Evolutionary conservation across 495 filamentous ascomycete genomes (phyloP).

Genomic region (Ascobolus immersus): DNA sequence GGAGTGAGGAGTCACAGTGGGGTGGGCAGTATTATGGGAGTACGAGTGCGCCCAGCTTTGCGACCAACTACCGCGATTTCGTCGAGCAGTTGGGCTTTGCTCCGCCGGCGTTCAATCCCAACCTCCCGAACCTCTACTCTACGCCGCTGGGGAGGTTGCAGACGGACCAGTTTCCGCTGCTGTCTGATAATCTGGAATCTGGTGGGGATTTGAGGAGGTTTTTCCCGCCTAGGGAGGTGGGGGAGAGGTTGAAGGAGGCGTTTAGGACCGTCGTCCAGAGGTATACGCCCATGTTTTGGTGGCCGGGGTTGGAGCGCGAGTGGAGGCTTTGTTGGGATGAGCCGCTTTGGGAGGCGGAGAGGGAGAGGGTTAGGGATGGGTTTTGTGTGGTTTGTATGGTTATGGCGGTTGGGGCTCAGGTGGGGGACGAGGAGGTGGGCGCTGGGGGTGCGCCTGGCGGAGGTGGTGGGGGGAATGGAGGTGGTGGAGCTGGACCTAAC

Average conservation of each 20-base stretch:
- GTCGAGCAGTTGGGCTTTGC: background rate
- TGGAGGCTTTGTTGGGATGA: slow-evolving; percentile 11
- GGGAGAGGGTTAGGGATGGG: slow-evolving; percentile 11
- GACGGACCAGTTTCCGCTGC: background rate
- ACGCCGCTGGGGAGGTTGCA: too few species aligned
- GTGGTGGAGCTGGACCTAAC: too few species aligned
- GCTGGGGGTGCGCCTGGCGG: slow-evolving; percentile 7
- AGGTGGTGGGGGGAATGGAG: slow-evolving; percentile 5
- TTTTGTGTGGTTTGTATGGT: slow-evolving; percentile 15
- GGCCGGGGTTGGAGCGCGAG: slow-evolving; percentile 11
- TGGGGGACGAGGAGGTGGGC: slow-evolving; percentile 10
- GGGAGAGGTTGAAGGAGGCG: slow-evolving; percentile 9
- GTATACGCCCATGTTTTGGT: slow-evolving; percentile 14
- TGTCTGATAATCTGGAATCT: background rate
- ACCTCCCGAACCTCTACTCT: background rate
- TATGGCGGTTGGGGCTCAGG: slow-evolving; percentile 12
- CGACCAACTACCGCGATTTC: background rate
- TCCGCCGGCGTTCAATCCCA: background rate
- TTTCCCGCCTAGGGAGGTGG: slow-evolving; percentile 10
- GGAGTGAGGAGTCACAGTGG: background rate
- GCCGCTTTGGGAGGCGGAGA: slow-evolving; percentile 14
- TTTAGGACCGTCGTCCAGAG: slow-evolving; percentile 11
- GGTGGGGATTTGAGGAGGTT: slow-evolving; percentile 14
- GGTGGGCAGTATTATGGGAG: background rate
- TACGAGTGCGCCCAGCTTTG: background rate